phyloP scores from a whole-genome alignment of 352 stramenopile species.

The Globisporangium canariense region DNA sequence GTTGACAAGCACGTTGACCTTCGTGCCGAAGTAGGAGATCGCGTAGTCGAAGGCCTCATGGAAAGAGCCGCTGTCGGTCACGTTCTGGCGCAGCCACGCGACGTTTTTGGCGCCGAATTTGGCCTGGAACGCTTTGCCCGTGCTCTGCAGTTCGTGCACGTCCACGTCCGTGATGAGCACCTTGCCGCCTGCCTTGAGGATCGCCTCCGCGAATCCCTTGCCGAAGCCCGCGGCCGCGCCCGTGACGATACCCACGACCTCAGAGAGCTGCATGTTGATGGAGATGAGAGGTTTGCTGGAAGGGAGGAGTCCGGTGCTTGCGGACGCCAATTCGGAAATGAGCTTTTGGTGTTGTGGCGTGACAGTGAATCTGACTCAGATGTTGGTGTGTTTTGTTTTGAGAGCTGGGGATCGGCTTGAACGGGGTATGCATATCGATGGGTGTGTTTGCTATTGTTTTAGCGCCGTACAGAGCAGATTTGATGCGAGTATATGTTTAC shows the following conservation, averaged over 20 bases:
- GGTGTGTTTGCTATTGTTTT: neutral
- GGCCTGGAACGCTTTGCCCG: constrained; percentile 52
- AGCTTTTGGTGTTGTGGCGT: neutral
- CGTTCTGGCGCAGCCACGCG: constrained; percentile 65
- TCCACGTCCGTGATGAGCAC: constrained; percentile 81
- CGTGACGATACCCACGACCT: constrained; percentile 68
- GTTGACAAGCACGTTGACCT: constrained; percentile 76
- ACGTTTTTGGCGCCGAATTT: constrained; percentile 52
- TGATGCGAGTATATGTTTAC: neutral
- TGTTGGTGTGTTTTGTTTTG: neutral
- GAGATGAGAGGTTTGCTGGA: neutral
- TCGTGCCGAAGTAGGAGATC: constrained; percentile 48
- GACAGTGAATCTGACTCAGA: neutral
- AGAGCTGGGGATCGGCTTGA: neutral
- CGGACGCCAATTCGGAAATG: constrained; percentile 4
- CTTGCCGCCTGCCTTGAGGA: constrained; percentile 47
- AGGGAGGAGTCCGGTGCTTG: neutral
- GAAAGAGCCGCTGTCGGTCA: constrained; percentile 66
- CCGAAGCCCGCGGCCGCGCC: constrained; percentile 67
- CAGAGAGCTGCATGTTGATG: constrained; percentile 49
- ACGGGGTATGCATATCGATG: neutral
- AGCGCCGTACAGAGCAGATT: neutral
- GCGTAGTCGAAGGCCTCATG: constrained; percentile 54
- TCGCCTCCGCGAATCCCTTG: constrained; percentile 53
- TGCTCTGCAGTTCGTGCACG: constrained; percentile 48